phyloP scores from a whole-genome alignment of 768 basidiomycete genomes.

The Amanita subjunquillea region DNA sequence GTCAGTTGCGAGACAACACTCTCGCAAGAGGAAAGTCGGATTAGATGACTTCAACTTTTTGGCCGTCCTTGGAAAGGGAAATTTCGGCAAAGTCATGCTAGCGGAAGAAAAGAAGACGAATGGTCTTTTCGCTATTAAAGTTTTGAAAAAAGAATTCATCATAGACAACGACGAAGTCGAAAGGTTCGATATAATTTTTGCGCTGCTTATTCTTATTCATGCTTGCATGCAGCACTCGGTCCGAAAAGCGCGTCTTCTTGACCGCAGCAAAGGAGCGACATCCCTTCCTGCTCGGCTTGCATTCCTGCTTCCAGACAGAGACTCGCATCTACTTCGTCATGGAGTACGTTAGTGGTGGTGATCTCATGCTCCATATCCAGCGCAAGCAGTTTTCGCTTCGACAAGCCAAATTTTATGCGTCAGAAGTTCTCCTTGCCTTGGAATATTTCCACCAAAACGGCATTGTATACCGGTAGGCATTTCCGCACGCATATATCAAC shows the following conservation, averaged over 20 bases:
- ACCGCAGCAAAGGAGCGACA: constrained; percentile 96
- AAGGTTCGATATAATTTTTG: constrained; percentile 44
- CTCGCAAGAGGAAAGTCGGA: constrained; percentile 78
- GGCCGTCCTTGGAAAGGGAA: constrained; percentile 96
- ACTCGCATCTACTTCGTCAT: constrained; percentile 99
- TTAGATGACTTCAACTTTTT: constrained; percentile 99
- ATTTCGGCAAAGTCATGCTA: constrained; percentile 99
- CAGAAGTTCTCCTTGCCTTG: constrained; percentile 88
- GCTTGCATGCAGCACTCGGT: constrained; percentile 66
- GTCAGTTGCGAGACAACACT: constrained; percentile 26
- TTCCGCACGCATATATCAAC: neutral
- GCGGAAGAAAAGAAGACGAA: constrained; percentile 95
- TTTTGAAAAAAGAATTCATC: constrained; percentile 99
- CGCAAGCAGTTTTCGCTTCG: constrained; percentile 97
- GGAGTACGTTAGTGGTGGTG: constrained; percentile 99
- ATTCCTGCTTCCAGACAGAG: constrained; percentile 99
- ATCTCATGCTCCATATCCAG: constrained; percentile 99
- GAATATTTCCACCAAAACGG: constrained; percentile 98
- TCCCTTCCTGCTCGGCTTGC: constrained; percentile 92
- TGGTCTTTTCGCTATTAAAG: constrained; percentile 95
- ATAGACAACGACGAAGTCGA: constrained; percentile 99
- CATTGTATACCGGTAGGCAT: constrained; percentile 89
- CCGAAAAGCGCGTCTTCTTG: constrained; percentile 97
- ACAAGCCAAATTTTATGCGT: constrained; percentile 98
- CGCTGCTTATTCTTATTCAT: constrained; percentile 7